phyloP scores from a whole-genome alignment of 2,329 filamentous ascomycete genomes.

The Colletotrichum somersetense region DNA sequence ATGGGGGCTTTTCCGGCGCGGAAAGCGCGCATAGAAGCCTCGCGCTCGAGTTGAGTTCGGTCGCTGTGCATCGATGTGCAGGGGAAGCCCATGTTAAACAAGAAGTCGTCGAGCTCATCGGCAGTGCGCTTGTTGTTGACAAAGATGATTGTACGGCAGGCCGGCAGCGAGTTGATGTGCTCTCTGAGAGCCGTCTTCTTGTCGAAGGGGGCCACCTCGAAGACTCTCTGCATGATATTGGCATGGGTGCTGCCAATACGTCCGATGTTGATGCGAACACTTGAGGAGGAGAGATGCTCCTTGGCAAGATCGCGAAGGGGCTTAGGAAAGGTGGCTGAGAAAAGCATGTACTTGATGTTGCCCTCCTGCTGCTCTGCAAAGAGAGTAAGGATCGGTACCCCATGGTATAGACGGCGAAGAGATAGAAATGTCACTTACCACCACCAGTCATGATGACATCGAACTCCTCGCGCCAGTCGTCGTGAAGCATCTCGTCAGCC shows the following conservation, averaged over 20 bases:
- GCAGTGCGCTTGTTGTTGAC: conserved; percentile 84
- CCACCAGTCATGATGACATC: conserved; percentile 82
- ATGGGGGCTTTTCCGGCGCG: conserved; percentile 80
- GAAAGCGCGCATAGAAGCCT: conserved; percentile 91
- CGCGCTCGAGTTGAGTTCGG: conserved; percentile 89
- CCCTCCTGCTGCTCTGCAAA: conserved; percentile 79
- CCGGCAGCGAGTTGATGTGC: conserved; percentile 76
- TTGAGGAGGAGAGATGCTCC: conserved; percentile 78
- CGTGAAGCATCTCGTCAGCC: conserved; percentile 89
- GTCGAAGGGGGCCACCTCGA: conserved; percentile 72
- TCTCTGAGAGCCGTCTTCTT: conserved; percentile 82
- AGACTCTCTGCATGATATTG: conserved; percentile 85
- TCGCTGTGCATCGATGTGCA: conserved; percentile 90
- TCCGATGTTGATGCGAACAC: conserved; percentile 87
- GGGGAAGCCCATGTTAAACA: conserved; percentile 84
- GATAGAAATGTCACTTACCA: conserved; percentile 68
- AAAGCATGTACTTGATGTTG: conserved; percentile 80
- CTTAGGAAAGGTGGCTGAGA: conserved; percentile 95
- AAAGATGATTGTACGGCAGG: conserved; percentile 88
- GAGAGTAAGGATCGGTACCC: conserved; percentile 43
- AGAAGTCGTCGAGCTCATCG: conserved; percentile 87
- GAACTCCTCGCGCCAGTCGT: conserved; percentile 84
- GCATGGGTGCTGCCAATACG: conserved; percentile 84
- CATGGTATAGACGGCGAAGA: not conserved
- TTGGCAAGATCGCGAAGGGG: conserved; percentile 80